Evolutionary conservation across 495 filamentous ascomycete species (phyloP), one percentile per base, ranked within the genome.

Genomic region (Pseudevernia furfuracea): DNA sequence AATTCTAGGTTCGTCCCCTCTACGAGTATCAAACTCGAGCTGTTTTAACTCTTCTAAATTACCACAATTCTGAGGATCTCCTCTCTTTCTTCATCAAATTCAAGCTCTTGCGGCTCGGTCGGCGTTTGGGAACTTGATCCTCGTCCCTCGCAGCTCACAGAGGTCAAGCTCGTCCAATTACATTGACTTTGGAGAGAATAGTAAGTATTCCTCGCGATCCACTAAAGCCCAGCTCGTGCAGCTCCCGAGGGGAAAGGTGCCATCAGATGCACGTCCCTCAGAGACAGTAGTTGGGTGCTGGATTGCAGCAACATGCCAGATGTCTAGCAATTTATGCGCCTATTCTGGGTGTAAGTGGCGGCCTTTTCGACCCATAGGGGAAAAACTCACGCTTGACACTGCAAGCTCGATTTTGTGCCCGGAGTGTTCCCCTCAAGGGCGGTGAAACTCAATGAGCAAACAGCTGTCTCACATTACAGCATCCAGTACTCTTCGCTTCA

Each of bases 401-500:
- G n/a, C 43, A 43, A 43, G 1, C 15, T 43, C 41, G 0, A 2
- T 43, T 34, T 43, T 17, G 43, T 7, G 43, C 17, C 43, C 43
- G 19, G 17, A 12, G 2, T 43, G 3, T 43, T 43, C 41, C 21
- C 3, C n/a, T 25, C 46, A 49, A 28, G 9, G 19, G 23, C 23
- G 10, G 46, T 12, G 5, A 21, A 49, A 12, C 10, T 3, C 12
- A 25, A 25, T 49, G 25, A 25, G 23, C 46, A 49, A 25, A 11
- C 14, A 25, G 46, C 46, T 25, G 46, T 23, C 32, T 68, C 62
- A 75, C 79, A 85, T 81, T 25, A 85, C 82, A 4, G 81, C 83
- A 68, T 85, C 80, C 10, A 85, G 69, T 23, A 85, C 81, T 61
- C 77, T 82, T 38, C 82, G 77, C 64, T 79, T 81, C 58, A 84